phyloP scores from a whole-genome alignment of 2,329 filamentous ascomycete species.

The Cladosporium sp. region DNA sequence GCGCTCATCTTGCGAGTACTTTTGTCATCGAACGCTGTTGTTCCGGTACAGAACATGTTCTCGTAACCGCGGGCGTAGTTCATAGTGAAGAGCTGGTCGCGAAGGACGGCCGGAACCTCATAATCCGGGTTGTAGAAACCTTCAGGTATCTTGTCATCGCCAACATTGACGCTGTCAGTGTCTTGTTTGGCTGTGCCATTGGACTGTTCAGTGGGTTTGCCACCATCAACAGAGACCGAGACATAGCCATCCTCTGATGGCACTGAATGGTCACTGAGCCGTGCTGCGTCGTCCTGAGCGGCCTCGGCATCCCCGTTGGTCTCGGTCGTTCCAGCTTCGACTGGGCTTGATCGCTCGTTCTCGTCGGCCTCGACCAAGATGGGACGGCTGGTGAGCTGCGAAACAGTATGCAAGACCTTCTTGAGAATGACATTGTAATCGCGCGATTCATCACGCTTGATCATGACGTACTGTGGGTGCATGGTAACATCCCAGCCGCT shows the following conservation, averaged over 20 bases:
- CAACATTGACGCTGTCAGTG: conserved; percentile 33
- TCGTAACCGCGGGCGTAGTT: conserved; percentile 63
- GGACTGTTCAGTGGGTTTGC: conserved; percentile 35
- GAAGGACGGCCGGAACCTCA: conserved; percentile 60
- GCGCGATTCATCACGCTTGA: conserved; percentile 71
- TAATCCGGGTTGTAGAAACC: conserved; percentile 33
- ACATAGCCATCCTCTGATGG: conserved; percentile 89
- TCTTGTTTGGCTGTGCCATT: neutral
- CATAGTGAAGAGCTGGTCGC: conserved; percentile 71
- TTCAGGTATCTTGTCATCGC: conserved; percentile 29
- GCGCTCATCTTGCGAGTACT: conserved; percentile 29
- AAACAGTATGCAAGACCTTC: conserved; percentile 75
- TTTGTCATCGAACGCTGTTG: conserved; percentile 34
- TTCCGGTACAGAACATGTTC: conserved; percentile 57
- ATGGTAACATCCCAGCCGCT: conserved; percentile 28
- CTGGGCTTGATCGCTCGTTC: neutral
- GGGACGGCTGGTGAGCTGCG: conserved; percentile 71
- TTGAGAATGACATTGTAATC: conserved; percentile 71
- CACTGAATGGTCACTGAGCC: conserved; percentile 74
- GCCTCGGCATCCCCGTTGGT: conserved; percentile 49
- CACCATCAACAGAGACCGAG: conserved; percentile 77
- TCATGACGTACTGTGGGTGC: conserved; percentile 64
- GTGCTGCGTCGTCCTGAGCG: conserved; percentile 46
- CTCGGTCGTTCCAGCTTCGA: conserved; percentile 12
- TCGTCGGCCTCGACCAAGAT: conserved; percentile 56